Percentiles rank a stretch among this genome's conserved stretches.
Evolutionary conservation across 108 stramenopile species (phyloP).

Genomic region (Ochromonas danica): DNA sequence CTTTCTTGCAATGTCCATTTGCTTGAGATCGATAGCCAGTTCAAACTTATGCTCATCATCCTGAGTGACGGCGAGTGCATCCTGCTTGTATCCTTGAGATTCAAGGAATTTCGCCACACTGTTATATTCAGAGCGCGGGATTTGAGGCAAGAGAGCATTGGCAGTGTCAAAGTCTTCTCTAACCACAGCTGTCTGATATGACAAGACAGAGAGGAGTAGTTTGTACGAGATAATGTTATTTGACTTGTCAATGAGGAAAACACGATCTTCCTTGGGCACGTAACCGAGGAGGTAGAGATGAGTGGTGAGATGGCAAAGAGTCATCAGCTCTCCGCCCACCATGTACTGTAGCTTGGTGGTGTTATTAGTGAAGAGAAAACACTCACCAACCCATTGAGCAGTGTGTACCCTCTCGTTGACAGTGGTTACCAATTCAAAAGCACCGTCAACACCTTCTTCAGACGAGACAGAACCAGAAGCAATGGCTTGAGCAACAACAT

Average conservation of each 20-base stretch:
- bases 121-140: slow-evolving; percentile 86
- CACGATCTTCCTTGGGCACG: slow-evolving; percentile 94
- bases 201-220: slow-evolving; percentile 80
- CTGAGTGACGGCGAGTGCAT: slow-evolving; percentile 87
- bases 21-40: slow-evolving; percentile 85
- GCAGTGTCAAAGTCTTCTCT: slow-evolving; percentile 95
- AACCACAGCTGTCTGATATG: slow-evolving; percentile 99
- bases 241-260: slow-evolving; percentile 89
- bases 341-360: slow-evolving; percentile 84
- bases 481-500: slow-evolving; percentile 73
- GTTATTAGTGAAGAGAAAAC: slow-evolving; percentile 94
- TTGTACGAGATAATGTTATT: slow-evolving; percentile 85
- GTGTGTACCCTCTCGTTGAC: slow-evolving; percentile 82
- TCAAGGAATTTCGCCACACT: slow-evolving; percentile 94
- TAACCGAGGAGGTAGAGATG: slow-evolving; percentile 84
- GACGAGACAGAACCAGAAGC: slow-evolving; percentile 68
- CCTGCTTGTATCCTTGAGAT: slow-evolving; percentile 98
- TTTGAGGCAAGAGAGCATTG: slow-evolving; percentile 82
- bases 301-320: slow-evolving; percentile 88
- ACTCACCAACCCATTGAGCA: slow-evolving; percentile 98
- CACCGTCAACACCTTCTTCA: slow-evolving; percentile 91
- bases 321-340: slow-evolving; percentile 96
- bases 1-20: slow-evolving; percentile 70
- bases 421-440: slow-evolving; percentile 89
- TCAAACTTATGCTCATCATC: slow-evolving; percentile 76